Conservation (phyloP, 163 green algal genomes). For the Scenedesmus sp. region DNA sequence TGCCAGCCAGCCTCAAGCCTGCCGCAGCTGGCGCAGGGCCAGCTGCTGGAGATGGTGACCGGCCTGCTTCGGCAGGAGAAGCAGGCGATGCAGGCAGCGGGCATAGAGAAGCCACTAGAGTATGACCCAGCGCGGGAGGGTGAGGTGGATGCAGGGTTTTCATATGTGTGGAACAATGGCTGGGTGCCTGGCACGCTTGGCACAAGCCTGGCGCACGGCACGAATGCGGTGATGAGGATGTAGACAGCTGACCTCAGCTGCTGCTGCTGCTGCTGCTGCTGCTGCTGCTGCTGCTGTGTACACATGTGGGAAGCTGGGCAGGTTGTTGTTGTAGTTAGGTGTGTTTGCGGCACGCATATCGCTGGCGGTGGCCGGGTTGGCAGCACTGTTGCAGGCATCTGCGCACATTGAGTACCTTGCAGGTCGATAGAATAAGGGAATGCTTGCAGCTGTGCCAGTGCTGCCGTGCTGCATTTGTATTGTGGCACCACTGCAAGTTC, state of each 20-base stretch:
- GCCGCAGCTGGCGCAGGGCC: slow-evolving; percentile 31
- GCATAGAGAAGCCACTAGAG: slow-evolving; percentile 39
- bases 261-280: no score
- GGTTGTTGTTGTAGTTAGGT: no score
- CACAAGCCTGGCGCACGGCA: slow-evolving; percentile 72
- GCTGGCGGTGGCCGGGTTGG: no score
- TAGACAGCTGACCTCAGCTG: neutral
- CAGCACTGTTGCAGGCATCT: no score
- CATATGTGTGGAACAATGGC: slow-evolving; percentile 88
- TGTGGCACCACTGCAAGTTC: no score
- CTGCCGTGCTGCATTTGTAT: no score
- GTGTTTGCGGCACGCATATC: no score
- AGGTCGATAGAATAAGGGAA: no score
- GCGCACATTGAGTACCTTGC: no score
- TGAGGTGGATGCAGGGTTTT: slow-evolving; percentile 57
- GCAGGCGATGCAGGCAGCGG: slow-evolving; percentile 15
- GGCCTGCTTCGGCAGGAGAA: slow-evolving; percentile 39
- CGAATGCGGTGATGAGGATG: slow-evolving; percentile 89
- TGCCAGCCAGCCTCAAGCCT: slow-evolving; percentile 30
- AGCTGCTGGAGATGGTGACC: slow-evolving; percentile 50
- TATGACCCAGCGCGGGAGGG: slow-evolving; percentile 66
- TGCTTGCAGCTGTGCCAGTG: no score
- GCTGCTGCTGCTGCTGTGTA: no score
- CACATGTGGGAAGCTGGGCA: no score
- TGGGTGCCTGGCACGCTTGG: slow-evolving; percentile 82